Percentiles rank a stretch among this genome's conserved stretches.
phyloP scores from a whole-genome alignment of 176 grass and related monocot species.

The Musa schizocarpa region DNA sequence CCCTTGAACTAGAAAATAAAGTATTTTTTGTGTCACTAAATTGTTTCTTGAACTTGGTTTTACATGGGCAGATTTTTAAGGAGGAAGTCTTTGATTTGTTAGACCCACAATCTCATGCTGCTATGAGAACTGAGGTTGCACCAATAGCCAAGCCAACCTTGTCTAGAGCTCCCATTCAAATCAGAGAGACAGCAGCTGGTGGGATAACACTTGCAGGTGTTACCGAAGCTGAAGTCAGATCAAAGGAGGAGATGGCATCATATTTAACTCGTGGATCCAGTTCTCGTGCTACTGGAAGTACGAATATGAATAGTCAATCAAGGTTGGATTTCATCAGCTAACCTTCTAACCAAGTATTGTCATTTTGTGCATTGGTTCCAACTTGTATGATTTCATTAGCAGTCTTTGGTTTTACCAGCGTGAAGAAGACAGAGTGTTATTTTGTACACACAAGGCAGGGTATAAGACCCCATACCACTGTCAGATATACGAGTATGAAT shows the following conservation, averaged over 20 bases:
- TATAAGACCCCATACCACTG: background rate
- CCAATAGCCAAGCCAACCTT: conserved; percentile 31
- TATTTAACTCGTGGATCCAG: conserved; percentile 59
- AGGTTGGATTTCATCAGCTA: conserved; percentile 22
- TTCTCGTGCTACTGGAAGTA: conserved; percentile 76
- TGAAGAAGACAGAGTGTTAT: too few species aligned
- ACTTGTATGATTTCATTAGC: background rate
- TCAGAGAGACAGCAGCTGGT: conserved; percentile 74
- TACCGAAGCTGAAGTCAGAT: conserved; percentile 75
- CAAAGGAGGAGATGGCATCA: conserved; percentile 90
- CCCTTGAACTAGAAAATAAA: background rate
- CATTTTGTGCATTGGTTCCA: background rate
- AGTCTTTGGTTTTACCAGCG: background rate
- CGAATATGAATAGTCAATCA: conserved; percentile 53
- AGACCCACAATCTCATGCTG: conserved; percentile 38
- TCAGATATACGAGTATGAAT: background rate
- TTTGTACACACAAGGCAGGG: too few species aligned
- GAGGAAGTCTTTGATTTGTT: conserved; percentile 96
- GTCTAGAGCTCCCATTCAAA: conserved; percentile 85
- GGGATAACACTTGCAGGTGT: conserved; percentile 88
- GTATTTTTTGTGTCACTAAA: background rate
- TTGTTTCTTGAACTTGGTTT: background rate
- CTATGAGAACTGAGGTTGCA: conserved; percentile 35
- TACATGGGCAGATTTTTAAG: conserved; percentile 69
- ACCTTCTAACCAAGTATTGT: background rate